Evolutionary conservation across 352 stramenopile species (phyloP).

Genomic region (Paralagenidium karlingii): DNA sequence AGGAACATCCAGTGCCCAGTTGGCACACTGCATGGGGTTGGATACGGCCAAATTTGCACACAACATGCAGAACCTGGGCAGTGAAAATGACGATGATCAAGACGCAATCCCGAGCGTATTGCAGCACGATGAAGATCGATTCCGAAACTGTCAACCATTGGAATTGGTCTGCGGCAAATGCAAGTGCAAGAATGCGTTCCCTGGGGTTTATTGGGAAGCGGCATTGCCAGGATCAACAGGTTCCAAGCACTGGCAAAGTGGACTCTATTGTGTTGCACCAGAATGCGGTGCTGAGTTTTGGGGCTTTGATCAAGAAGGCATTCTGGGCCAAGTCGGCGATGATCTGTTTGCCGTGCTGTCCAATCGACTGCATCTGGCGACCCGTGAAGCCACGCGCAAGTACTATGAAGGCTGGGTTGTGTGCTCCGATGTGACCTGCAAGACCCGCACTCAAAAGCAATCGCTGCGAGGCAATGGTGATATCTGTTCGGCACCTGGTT

Average conservation of each 20-base stretch:
- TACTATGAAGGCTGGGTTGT: constrained; percentile 87
- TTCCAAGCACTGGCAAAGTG: constrained; percentile 12
- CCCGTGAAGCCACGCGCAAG: constrained; percentile 57
- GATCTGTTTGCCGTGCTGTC: constrained; percentile 66
- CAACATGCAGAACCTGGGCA: constrained; percentile 53
- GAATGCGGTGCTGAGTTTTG: constrained; percentile 71
- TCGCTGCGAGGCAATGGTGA: constrained; percentile 88
- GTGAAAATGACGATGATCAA: constrained; percentile 75
- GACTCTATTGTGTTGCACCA: constrained; percentile 45
- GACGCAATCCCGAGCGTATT: constrained; percentile 83
- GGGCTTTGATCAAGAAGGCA: constrained; percentile 65
- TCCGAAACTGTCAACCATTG: constrained; percentile 78
- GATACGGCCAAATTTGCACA: constrained; percentile 92
- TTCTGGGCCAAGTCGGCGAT: constrained; percentile 58
- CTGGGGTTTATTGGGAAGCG: constrained; percentile 36
- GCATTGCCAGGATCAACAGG: background rate
- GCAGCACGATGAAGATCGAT: constrained; percentile 80
- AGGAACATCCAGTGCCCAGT: constrained; percentile 87
- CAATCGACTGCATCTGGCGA: constrained; percentile 73
- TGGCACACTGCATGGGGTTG: constrained; percentile 94
- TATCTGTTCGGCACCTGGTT: constrained; percentile 87
- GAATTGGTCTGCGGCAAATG: constrained; percentile 63
- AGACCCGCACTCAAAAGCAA: constrained; percentile 90
- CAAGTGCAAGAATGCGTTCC: constrained; percentile 45
- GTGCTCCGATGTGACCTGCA: constrained; percentile 93